These are phyloP conservation scores for Kandelia obovata DNA, from an alignment of 345 rosid genomes.

Conservation along the genomic window DNA sequence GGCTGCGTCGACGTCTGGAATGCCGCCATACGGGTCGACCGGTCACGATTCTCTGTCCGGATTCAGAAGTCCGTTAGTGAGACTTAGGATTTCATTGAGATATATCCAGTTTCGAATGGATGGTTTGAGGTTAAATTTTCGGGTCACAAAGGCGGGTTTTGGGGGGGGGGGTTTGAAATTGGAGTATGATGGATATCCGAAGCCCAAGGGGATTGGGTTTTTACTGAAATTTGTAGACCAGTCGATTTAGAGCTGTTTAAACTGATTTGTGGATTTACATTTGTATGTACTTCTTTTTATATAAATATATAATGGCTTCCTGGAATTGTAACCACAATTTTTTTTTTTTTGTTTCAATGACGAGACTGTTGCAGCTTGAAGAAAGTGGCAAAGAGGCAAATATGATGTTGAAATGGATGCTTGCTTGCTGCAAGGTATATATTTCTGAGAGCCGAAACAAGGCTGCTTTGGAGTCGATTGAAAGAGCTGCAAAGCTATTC, in stretches of 20 bases:
- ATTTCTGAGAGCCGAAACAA: conserved; percentile 74
- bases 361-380: not conserved
- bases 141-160: conserved; percentile 56
- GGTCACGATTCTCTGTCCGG: conserved; percentile 48
- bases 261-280: not conserved
- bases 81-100: conserved; percentile 52
- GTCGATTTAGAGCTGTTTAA: not conserved
- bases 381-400: conserved; percentile 22
- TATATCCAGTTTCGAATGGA: conserved; percentile 54
- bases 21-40: conserved; percentile 46
- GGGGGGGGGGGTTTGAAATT: conserved; percentile 37
- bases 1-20: conserved; percentile 74
- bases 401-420: conserved; percentile 59
- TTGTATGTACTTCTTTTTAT: not conserved
- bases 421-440: conserved; percentile 83
- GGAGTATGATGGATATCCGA: conserved; percentile 63
- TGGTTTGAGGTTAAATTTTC: conserved; percentile 60
- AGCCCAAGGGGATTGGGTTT: conserved; percentile 37
- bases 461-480: conserved; percentile 62
- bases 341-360: not conserved
- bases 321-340: not conserved
- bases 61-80: conserved; percentile 51
- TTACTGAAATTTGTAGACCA: not conserved
- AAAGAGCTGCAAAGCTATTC: conserved; percentile 59
- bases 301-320: conserved; percentile 19